Evolutionary conservation across 345 rosid species (phyloP), one percentile per base, ranked within the genome.

Genomic region (Syzygium grande): DNA sequence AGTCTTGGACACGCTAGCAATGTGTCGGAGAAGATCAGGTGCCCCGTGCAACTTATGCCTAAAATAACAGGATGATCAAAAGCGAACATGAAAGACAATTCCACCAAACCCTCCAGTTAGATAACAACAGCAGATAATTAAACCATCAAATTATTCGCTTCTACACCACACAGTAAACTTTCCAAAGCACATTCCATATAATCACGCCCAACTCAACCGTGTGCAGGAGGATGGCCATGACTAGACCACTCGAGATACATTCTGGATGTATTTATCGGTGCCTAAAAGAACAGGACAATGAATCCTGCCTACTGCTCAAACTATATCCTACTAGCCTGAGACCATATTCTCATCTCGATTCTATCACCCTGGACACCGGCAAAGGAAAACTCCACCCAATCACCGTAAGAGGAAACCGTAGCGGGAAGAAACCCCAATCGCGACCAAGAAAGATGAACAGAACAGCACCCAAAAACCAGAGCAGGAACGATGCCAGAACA

Each of bases 1-100:
- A 84, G 93, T n/a, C 52, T 54, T 65, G 23, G 93, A 89, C n/a
- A 92, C 88, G 38, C 98, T 93, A 86, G 92, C 98, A 85, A 95
- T 89, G 56, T 92, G 91, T 8, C 96, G 96, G 11, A 96, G 97
- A 89, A 96, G 93, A 49, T 91, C 96, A 84, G 63, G 58, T 0
- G 93, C 41, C 12, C 98, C 98, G 8, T 89, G 92, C 93, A 97
- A 84, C 90, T 91, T 92, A 30, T 84, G 59, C 95, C 98, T 97
- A 86, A 5, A 61, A 88, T 12, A 86, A 38, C 52, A 51, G 9
- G 78, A 79, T 52, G 52, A 21, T 34, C 30, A 30, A 80, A 58
- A 11, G 34, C 10, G 11, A 29, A 17, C 52, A 52, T 30, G 51
- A 19, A 51, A 30, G 21, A 56, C 58, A 51, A 49, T 15, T 14